phyloP scores from a whole-genome alignment of 2,329 filamentous ascomycete species.

The Phialophora chinensis region DNA sequence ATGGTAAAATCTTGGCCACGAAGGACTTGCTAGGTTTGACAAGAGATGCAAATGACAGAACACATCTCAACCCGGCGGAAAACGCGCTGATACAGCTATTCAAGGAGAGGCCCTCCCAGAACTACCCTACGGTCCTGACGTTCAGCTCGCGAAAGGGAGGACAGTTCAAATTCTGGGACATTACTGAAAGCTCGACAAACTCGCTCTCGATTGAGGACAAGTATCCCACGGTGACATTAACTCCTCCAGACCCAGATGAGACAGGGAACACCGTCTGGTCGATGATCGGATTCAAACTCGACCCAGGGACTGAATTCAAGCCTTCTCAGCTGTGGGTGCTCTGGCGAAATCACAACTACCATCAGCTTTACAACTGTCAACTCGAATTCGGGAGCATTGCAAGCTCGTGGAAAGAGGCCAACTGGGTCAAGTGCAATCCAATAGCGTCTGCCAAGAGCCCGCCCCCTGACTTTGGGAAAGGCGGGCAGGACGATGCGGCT shows the following conservation, averaged over 20 bases:
- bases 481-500: conserved; percentile 71
- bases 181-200: conserved; percentile 65
- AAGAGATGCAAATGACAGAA: conserved; percentile 71
- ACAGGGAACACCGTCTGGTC: conserved; percentile 79
- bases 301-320: conserved; percentile 58
- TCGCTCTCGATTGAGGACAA: conserved; percentile 71
- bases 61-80: conserved; percentile 79
- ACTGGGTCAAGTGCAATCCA: conserved; percentile 71
- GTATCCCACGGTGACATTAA: conserved; percentile 67
- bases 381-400: conserved; percentile 71
- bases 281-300: conserved; percentile 74
- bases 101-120: conserved; percentile 46
- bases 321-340: conserved; percentile 73
- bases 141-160: conserved; percentile 87
- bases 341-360: conserved; percentile 84
- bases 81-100: conserved; percentile 77
- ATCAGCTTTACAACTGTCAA: conserved; percentile 74
- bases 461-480: conserved; percentile 62
- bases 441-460: conserved; percentile 52
- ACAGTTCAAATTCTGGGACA: conserved; percentile 93
- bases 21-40: conserved; percentile 77
- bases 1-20: conserved; percentile 75
- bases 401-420: conserved; percentile 62
- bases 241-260: conserved; percentile 66
- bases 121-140: conserved; percentile 64